Percentiles rank a stretch among this genome's conserved stretches.
phyloP scores from a whole-genome alignment of 164 flowering plant species.

The Vitis rotundifolia region DNA sequence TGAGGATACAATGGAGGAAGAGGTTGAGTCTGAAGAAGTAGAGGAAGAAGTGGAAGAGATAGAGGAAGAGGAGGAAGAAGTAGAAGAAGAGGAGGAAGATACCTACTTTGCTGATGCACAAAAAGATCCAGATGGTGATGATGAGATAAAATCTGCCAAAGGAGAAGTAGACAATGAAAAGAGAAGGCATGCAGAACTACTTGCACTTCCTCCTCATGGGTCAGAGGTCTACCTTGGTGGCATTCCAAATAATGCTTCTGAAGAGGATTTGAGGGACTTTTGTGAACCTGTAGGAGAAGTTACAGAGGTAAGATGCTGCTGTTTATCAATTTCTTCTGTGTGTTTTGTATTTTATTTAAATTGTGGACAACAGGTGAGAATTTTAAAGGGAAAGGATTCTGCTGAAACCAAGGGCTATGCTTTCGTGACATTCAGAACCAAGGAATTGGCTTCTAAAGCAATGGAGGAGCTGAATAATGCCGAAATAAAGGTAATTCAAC shows the following conservation, averaged over 20 bases:
- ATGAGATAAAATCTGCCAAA: constrained; percentile 10
- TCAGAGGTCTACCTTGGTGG: constrained; percentile 90
- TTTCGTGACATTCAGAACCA: constrained; percentile 75
- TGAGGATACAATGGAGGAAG: constrained; percentile 39
- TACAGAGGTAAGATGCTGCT: constrained; percentile 47
- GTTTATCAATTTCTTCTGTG: neutral
- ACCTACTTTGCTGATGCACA: constrained; percentile 28
- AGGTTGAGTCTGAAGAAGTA: constrained; percentile 25
- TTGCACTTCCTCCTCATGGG: constrained; percentile 92
- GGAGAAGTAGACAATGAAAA: constrained; percentile 47
- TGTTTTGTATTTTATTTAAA: neutral
- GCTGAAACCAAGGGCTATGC: constrained; percentile 81
- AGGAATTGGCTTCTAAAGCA: constrained; percentile 76
- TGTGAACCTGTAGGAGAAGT: constrained; percentile 80
- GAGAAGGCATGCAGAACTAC: constrained; percentile 72
- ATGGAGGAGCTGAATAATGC: constrained; percentile 64
- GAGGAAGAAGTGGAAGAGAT: constrained; percentile 26
- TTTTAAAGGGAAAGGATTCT: constrained; percentile 77
- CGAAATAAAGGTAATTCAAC: constrained; percentile 60
- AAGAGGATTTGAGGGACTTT: constrained; percentile 64
- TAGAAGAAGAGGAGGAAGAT: constrained; percentile 11
- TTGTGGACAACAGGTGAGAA: constrained; percentile 52
- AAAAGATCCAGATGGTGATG: constrained; percentile 22
- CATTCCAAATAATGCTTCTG: constrained; percentile 60
- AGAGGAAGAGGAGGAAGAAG: constrained; percentile 18